Percentiles rank a stretch among this genome's conserved stretches.
Evolutionary conservation across 345 rosid genomes (phyloP).

Genomic region (Hevea brasiliensis): DNA sequence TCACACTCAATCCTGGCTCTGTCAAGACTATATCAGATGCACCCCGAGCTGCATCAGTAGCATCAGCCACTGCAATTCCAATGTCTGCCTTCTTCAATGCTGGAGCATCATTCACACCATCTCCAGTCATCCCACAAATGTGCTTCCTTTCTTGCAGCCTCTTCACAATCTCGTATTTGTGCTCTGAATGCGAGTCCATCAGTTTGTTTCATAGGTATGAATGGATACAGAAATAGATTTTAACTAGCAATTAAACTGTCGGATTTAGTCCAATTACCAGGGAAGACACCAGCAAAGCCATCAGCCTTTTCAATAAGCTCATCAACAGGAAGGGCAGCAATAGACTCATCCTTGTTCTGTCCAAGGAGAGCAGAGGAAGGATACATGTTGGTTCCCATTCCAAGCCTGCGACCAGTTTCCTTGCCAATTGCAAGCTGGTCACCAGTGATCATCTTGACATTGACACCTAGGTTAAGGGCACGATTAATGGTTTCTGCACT

Average conservation of each 20-base stretch:
- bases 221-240: too few species aligned
- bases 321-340: conserved; percentile 60
- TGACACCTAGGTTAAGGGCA: conserved; percentile 85
- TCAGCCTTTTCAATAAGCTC: conserved; percentile 95
- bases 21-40: conserved; percentile 94
- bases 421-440: conserved; percentile 93
- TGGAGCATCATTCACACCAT: conserved; percentile 97
- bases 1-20: conserved; percentile 93
- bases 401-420: conserved; percentile 92
- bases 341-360: conserved; percentile 47
- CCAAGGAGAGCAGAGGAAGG: conserved; percentile 94
- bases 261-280: conserved; percentile 43
- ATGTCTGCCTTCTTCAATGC: conserved; percentile 93
- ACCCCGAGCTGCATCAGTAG: conserved; percentile 90
- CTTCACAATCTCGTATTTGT: conserved; percentile 92
- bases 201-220: conserved; percentile 11
- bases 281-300: conserved; percentile 96
- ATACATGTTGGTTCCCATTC: conserved; percentile 96
- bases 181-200: conserved; percentile 45
- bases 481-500: conserved; percentile 91
- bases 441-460: conserved; percentile 95
- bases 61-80: conserved; percentile 97
- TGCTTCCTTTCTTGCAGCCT: conserved; percentile 83
- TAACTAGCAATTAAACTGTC: too few species aligned
- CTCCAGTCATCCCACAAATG: conserved; percentile 97